Conservation (phyloP, 805 yeast species). For the Hanseniaspora pseudoguilliermondii region DNA sequence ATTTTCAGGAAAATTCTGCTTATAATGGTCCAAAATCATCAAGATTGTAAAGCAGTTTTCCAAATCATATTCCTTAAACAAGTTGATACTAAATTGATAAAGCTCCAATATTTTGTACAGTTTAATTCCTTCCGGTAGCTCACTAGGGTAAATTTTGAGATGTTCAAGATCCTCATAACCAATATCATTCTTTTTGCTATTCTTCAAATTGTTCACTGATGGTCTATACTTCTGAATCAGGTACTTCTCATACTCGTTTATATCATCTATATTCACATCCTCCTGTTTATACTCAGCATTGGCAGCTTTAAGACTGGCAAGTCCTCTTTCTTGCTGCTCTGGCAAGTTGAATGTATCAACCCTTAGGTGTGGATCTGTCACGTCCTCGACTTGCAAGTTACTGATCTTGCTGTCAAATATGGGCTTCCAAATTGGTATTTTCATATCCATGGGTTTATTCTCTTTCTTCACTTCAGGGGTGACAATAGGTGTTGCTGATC, state of each 20-base stretch:
- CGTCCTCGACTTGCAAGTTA: background rate
- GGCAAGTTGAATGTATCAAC: constrained; percentile 7
- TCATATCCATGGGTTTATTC: background rate
- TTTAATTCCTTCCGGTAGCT: constrained; percentile 27
- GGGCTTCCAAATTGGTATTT: background rate
- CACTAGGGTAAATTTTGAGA: background rate
- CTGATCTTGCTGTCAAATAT: background rate
- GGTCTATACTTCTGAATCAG: constrained; percentile 15
- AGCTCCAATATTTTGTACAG: constrained; percentile 19
- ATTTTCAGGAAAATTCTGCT: background rate
- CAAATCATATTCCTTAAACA: background rate
- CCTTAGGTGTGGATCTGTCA: background rate
- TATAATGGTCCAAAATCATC: constrained; percentile 4
- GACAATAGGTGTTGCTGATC: background rate
- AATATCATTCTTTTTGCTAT: constrained; percentile 13
- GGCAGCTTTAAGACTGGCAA: constrained; percentile 16
- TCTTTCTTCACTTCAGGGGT: background rate
- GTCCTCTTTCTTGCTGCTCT: constrained; percentile 13
- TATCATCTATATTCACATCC: constrained; percentile 1
- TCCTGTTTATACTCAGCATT: constrained; percentile 14
- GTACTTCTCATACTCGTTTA: constrained; percentile 14
- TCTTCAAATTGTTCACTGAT: constrained; percentile 13
- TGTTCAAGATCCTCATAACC: constrained; percentile 14
- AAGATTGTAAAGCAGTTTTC: background rate
- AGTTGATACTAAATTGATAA: background rate